Percentiles rank a stretch among this genome's conserved stretches.
These are phyloP conservation scores for Basidiobolus meristosporus DNA, from an alignment of 371 early-diverging fungal genomes.

Conservation along the genomic window DNA sequence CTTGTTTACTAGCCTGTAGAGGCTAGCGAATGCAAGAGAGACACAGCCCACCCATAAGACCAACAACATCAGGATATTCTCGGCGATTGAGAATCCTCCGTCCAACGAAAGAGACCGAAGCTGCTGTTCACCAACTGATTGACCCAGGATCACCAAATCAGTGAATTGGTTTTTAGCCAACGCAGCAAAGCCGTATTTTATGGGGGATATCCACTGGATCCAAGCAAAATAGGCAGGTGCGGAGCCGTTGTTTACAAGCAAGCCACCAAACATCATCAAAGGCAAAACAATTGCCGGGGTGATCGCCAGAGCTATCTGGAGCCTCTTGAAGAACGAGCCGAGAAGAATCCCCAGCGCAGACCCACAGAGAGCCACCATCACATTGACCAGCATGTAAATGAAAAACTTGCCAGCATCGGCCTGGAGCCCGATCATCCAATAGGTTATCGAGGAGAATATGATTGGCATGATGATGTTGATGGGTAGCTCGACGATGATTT, in stretches of 20 bases:
- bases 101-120: too few relatives aligned
- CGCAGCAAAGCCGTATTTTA: slow-evolving; percentile 37
- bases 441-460: slow-evolving; percentile 25
- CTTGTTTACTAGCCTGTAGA: too few relatives aligned
- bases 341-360: slow-evolving; percentile 24
- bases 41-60: too few relatives aligned
- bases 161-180: slow-evolving; percentile 20
- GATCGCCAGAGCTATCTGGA: slow-evolving; percentile 9
- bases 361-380: slow-evolving; percentile 24
- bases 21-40: too few relatives aligned
- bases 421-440: slow-evolving; percentile 29
- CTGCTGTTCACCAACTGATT: too few relatives aligned
- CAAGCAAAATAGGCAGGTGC: slow-evolving; percentile 32
- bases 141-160: background rate
- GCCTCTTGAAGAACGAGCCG: slow-evolving; percentile 15
- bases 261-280: slow-evolving; percentile 15
- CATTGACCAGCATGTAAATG: slow-evolving; percentile 13
- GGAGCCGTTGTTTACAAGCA: slow-evolving; percentile 33
- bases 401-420: slow-evolving; percentile 16
- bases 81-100: too few relatives aligned
- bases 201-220: slow-evolving; percentile 37
- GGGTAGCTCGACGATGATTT: background rate
- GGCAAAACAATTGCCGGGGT: slow-evolving; percentile 19
- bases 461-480: slow-evolving; percentile 27
- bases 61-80: too few relatives aligned